Evolutionary conservation across 345 rosid species (phyloP), one percentile per base, ranked within the genome.

Genomic region (Erysimum cheiranthoides): DNA sequence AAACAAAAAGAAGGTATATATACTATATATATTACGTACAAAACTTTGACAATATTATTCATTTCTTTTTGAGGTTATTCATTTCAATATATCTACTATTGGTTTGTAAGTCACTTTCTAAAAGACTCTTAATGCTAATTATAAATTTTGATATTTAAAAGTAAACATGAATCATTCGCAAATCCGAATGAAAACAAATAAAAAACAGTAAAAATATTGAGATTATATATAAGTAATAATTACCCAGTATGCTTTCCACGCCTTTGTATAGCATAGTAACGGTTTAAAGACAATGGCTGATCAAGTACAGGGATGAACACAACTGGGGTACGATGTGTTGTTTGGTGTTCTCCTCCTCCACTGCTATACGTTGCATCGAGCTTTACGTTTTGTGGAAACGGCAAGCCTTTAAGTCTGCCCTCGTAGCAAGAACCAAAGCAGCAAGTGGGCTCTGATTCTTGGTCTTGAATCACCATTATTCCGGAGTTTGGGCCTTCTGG

Each of bases 401-500:
- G 89, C 4, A 58, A 32, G 42, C 62, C 62, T 16, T 58, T 58
- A 17, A 81, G 54, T 6, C 5, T 17, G 32, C 47, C 12, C 3
- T 53, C 70, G 8, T 72, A 56, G 17, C 76, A 82, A 12, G 18
- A 21, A 1, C 87, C 87, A 21, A 75, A 85, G 51, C 79, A 85
- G 61, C 78, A 73, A 46, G 84, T 81, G 0, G 78, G 61, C 35
- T 30, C 8, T 58, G 62, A 58, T 10, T 58, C 42, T n/a, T 58
- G 13, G 42, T 58, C 61, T 57, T 57, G 78, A 57, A 87, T 79
- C 5, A 84, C 84, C 28, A 87, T 21, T 31, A 81, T 47, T 2
- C 89, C 91, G 0, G 85, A 80, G 59, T 82, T 80, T 1, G 87
- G 85, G 50, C 85, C 89, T n/a, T 73, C 86, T 1, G 85, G 80